These are phyloP conservation scores for Oryza meridionalis DNA, from an alignment of 176 grass and related monocot species.

Conservation along the genomic window DNA sequence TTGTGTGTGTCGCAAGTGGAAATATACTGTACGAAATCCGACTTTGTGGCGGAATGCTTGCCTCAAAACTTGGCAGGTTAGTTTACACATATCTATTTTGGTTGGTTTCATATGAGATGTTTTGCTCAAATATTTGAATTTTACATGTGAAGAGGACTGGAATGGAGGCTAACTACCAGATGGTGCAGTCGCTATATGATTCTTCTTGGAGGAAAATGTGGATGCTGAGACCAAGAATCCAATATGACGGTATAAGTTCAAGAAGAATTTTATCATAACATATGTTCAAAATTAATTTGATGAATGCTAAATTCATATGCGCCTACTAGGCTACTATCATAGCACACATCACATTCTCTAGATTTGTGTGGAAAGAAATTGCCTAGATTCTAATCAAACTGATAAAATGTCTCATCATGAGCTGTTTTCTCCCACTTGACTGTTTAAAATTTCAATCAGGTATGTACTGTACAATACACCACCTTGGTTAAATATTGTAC, in stretches of 20 bases:
- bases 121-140: slow-evolving; percentile 38
- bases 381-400: neutral
- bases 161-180: slow-evolving; percentile 72
- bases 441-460: neutral
- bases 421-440: neutral
- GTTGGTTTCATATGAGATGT: slow-evolving; percentile 17
- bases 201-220: slow-evolving; percentile 99
- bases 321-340: neutral
- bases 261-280: slow-evolving; percentile 29
- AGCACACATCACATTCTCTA: neutral
- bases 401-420: neutral
- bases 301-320: neutral
- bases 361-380: neutral
- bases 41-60: slow-evolving; percentile 75
- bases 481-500: neutral
- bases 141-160: slow-evolving; percentile 63
- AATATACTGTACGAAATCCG: slow-evolving; percentile 86
- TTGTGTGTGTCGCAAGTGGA: slow-evolving; percentile 92
- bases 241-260: slow-evolving; percentile 69
- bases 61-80: slow-evolving; percentile 94
- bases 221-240: slow-evolving; percentile 83
- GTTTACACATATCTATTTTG: slow-evolving; percentile 21
- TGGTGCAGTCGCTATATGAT: slow-evolving; percentile 64
- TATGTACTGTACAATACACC: neutral
- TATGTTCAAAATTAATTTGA: neutral